A percentile compares a stretch with the other conserved stretches of the same genome.
phyloP scores from a whole-genome alignment of 345 rosid species.

The Brassica juncea region DNA sequence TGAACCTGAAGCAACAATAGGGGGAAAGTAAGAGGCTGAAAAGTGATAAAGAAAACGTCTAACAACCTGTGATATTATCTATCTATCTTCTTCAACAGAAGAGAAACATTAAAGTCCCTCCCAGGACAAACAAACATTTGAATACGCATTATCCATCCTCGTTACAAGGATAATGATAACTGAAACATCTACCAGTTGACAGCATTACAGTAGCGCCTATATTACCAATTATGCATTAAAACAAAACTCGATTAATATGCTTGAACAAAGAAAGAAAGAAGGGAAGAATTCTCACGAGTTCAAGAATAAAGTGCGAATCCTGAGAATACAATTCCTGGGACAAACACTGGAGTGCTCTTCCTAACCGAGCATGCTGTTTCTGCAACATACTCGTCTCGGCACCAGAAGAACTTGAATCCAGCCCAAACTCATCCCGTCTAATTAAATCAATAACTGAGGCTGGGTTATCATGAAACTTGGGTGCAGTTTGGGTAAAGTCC shows the following conservation, averaged over 20 bases:
- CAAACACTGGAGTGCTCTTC: constrained; percentile 97
- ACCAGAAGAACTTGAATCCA: constrained; percentile 62
- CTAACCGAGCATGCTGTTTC: constrained; percentile 98
- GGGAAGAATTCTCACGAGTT: constrained; percentile 64
- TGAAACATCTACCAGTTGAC: constrained; percentile 8
- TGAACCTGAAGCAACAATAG: constrained; percentile 72
- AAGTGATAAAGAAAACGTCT: constrained; percentile 10
- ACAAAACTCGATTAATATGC: constrained; percentile 3
- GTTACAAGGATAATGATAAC: neutral
- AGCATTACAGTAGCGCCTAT: constrained; percentile 15
- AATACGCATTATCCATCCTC: constrained; percentile 9
- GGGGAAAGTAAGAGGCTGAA: constrained; percentile 28
- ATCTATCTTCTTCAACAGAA: neutral
- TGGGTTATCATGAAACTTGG: constrained; percentile 46
- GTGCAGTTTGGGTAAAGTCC: constrained; percentile 35
- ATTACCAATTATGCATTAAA: constrained; percentile 2
- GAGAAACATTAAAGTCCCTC: constrained; percentile 13
- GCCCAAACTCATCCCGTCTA: constrained; percentile 89
- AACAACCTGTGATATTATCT: neutral
- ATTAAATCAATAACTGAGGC: constrained; percentile 64
- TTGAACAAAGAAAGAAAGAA: constrained; percentile 14
- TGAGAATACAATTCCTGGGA: constrained; percentile 97
- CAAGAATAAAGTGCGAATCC: constrained; percentile 98
- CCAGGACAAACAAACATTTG: constrained; percentile 1
- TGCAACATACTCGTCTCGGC: constrained; percentile 69